A percentile compares a stretch with the other conserved stretches of the same genome.
These are phyloP conservation scores for Endoconidiophora polonica DNA, from an alignment of 2,329 filamentous ascomycete species.

Conservation along the genomic window DNA sequence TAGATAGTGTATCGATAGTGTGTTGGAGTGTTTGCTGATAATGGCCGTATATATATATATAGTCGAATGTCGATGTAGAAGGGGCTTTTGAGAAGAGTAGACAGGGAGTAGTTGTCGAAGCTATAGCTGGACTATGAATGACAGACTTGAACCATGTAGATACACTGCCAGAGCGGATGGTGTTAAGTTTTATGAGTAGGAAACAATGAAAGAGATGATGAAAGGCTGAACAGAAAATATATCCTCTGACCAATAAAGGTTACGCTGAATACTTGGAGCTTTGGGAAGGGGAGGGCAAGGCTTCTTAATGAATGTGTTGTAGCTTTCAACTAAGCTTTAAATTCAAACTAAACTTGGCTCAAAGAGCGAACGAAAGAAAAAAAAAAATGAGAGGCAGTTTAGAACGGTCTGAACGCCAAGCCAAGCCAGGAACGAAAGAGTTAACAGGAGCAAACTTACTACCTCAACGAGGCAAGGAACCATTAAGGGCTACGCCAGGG, in stretches of 20 bases:
- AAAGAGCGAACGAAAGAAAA: background rate
- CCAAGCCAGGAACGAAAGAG: conserved; percentile 4
- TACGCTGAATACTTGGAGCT: too few relatives aligned
- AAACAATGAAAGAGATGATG: background rate
- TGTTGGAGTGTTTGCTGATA: too few relatives aligned
- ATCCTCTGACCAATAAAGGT: too few relatives aligned
- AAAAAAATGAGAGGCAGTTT: background rate
- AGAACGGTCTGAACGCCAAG: background rate
- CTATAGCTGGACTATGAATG: background rate
- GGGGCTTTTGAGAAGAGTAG: too few relatives aligned
- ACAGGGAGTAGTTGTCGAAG: background rate
- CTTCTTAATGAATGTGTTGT: too few relatives aligned
- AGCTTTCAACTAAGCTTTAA: too few relatives aligned
- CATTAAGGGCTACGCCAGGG: background rate
- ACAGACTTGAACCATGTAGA: background rate
- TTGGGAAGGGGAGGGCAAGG: too few relatives aligned
- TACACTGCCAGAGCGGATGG: background rate
- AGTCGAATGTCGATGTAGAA: too few relatives aligned
- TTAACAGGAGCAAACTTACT: background rate
- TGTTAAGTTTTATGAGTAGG: background rate
- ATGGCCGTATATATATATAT: too few relatives aligned
- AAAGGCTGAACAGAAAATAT: background rate
- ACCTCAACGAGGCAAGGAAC: background rate
- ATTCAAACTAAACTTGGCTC: too few relatives aligned
- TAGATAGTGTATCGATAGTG: too few relatives aligned